Evolutionary conservation across 306 rosid genomes (phyloP), one percentile per base, ranked within the genome.

Genomic region (Parietaria judaica): DNA sequence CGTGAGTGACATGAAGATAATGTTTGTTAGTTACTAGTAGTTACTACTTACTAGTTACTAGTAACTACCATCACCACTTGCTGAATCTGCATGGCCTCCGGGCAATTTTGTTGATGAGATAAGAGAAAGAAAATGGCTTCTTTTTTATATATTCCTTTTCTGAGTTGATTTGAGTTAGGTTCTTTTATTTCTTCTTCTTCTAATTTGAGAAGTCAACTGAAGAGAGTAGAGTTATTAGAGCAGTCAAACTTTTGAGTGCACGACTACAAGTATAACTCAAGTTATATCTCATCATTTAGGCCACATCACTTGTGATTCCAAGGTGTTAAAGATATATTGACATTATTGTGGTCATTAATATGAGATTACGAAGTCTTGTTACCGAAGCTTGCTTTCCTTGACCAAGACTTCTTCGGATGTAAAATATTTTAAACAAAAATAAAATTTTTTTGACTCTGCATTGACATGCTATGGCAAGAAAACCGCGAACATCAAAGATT

Each of bases 341-440:
- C 50, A 39, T 41, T 3, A 15, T 5, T 3, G 8, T 36, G 23
- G 51, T 7, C 2, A 23, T 23, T 23, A 23, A 23, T 23, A 23
- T 23, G 31, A 23, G 31, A 23, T 23, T 23, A 23, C 31, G 31
- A 41, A 41, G 45, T 11, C 12, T 3, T 50, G 14, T 15, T 50
- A 5, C 39, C 13, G 7, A 48, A 11, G 48, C 70, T 58, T 36
- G 3, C 43, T 13, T 43, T 69, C 57, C 13, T 54, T 68, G 65
- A 68, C 72, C 49, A 46, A 69, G 63, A 61, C 58, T 17, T 56
- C 3, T 50, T 57, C 36, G 38, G 15, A 56, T 45, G 62, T 49
- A 23, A 23, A 23, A 23, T 23, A 23, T 23, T 23, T 23, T 23
- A 23, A 23, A 23, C 31, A 23, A 23, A 23, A 23, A 23, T 2